Base-by-base conservation (phyloP, 441 rosid genomes). In the Gossypium schwendimanii region DNA sequence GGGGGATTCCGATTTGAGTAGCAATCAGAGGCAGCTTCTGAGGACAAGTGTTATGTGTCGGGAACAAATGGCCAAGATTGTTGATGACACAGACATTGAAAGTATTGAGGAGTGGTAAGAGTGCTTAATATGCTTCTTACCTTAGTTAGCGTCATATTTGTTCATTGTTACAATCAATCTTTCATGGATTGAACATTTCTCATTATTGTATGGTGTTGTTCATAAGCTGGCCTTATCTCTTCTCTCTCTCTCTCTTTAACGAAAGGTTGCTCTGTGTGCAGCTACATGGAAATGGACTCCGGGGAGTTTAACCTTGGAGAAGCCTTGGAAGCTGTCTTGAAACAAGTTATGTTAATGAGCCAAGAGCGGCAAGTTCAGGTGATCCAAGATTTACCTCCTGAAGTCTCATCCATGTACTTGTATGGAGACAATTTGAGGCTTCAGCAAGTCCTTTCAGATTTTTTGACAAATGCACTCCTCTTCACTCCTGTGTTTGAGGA, bases 401-500 rank as follows among this genome's bases (percentile, higher is more conserved):
- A 85, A 76, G 47, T 84, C 49, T 84, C 84, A 2, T 80, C 82
- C 70, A 75, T 88, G 88, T 79, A 73, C 69, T 76, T 92, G 47
- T 88, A 85, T 66, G 97, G 98, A 76, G 97, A 92, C 79, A 73
- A 75, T 76, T 45, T 84, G 80, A 86, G 97, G 84, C 91, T 92
- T 78, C 97, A 91, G 77, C 97, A 91, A 80, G 91, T 88, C 69
- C 90, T 92, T 50, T 78, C 98, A 9, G 89, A 87, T 77, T 88
- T 87, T 63, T 76, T 92, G 66, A 76, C 81, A 61, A 85, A 80
- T 71, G 83, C 86, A 50, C 23, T 91, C 76, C 69, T 83, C 41
- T 89, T 92, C 79, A 79, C 95, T 23, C 88, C 93, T 66, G 83
- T 84, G 23, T 73, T 73, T 18, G 85, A 85, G 69, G 93, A 84